Conservation (phyloP, 257 asterid genomes). For the Nicotiana noctiflora region DNA sequence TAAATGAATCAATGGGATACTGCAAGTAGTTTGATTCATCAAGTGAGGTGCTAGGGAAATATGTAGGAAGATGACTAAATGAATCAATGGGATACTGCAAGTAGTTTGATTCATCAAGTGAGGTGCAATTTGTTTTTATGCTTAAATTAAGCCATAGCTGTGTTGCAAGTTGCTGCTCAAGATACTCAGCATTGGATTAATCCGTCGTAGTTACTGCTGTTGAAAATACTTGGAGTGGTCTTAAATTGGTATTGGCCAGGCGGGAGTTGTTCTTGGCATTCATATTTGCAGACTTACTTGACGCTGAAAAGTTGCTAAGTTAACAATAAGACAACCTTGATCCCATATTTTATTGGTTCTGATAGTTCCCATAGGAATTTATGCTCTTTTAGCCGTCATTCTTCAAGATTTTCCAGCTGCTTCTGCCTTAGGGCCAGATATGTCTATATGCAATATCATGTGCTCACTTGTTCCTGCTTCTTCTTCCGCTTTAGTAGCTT, state of each 20-base stretch:
- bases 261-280: constrained; percentile 20
- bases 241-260: constrained; percentile 23
- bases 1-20: background rate
- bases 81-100: background rate
- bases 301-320: background rate
- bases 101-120: background rate
- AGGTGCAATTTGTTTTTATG: background rate
- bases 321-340: background rate
- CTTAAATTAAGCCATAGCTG: background rate
- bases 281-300: background rate
- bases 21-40: background rate
- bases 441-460: background rate
- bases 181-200: background rate
- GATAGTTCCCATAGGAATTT: constrained; percentile 1
- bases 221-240: constrained; percentile 24
- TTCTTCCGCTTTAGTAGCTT: background rate
- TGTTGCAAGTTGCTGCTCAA: background rate
- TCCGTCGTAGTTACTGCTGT: constrained; percentile 6
- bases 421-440: background rate
- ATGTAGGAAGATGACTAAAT: background rate
- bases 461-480: background rate
- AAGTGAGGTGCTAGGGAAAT: background rate
- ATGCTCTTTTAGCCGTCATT: background rate
- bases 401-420: background rate
- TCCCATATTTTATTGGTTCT: background rate